Evolutionary conservation across 1,284 basidiomycete genomes (phyloP).

Genomic region (Cutaneotrichosporon sp.): DNA sequence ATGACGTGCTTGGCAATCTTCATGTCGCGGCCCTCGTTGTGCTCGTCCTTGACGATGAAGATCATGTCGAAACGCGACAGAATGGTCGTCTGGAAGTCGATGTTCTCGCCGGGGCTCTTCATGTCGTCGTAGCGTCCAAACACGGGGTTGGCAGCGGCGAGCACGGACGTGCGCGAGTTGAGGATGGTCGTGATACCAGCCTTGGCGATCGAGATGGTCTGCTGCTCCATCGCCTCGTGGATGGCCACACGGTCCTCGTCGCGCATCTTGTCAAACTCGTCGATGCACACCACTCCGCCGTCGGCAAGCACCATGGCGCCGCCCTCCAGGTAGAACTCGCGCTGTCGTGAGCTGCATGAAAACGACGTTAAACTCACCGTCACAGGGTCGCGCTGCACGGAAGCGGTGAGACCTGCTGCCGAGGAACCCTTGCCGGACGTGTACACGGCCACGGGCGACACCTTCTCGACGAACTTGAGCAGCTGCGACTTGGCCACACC

Average conservation of each 20-base stretch:
- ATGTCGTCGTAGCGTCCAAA: conserved; percentile 99
- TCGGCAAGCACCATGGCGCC: conserved; percentile 99
- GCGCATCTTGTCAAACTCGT: conserved; percentile 99
- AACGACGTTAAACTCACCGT: conserved; percentile 63
- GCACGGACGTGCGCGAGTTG: conserved; percentile 92
- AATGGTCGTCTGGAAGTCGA: conserved; percentile 82
- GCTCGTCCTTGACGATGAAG: conserved; percentile 98
- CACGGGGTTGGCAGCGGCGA: conserved; percentile 98
- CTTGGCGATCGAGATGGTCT: conserved; percentile 99
- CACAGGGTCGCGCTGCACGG: conserved; percentile 89
- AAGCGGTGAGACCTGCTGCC: conserved; percentile 96
- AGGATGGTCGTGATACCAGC: conserved; percentile 98
- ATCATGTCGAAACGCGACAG: conserved; percentile 99
- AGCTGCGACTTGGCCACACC: conserved; percentile 98
- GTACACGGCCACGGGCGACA: conserved; percentile 95
- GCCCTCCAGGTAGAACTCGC: conserved; percentile 98
- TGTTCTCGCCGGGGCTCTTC: conserved; percentile 79
- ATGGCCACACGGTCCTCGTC: conserved; percentile 99
- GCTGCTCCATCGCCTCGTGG: conserved; percentile 99
- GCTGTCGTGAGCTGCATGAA: conserved; percentile 56
- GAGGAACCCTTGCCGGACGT: conserved; percentile 98
- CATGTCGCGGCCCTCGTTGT: conserved; percentile 92
- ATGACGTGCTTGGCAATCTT: conserved; percentile 97
- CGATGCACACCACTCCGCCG: conserved; percentile 98
- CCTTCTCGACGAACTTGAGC: conserved; percentile 98